Evolutionary conservation across 2,329 filamentous ascomycete species (phyloP).

Genomic region (Neurospora sp.): DNA sequence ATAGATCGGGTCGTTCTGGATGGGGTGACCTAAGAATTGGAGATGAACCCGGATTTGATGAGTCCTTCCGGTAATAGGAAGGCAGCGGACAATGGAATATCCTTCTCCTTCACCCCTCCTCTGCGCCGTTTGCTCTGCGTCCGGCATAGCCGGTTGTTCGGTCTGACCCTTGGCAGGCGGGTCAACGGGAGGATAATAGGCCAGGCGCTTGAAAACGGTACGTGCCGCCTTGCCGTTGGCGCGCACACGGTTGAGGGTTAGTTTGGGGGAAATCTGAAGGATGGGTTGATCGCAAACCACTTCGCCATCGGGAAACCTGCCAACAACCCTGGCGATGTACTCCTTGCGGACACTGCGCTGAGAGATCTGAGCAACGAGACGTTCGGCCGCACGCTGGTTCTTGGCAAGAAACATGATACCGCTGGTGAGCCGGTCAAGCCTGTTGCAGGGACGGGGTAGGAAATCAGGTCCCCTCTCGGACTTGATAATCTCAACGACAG

Average conservation of each 20-base stretch:
- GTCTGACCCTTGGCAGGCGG: conserved; percentile 1
- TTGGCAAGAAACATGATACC: conserved; percentile 99
- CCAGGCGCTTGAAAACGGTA: conserved; percentile 84
- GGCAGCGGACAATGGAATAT: conserved; percentile 90
- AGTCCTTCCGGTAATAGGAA: conserved; percentile 86
- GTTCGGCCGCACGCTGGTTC: conserved; percentile 67
- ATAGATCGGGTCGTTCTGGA: conserved; percentile 96
- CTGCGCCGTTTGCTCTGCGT: conserved; percentile 2
- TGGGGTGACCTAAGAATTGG: conserved; percentile 88
- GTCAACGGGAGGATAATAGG: conserved; percentile 66
- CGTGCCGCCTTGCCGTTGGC: conserved; percentile 83
- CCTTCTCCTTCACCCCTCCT: conserved; percentile 50
- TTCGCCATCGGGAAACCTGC: conserved; percentile 84
- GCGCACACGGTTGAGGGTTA: conserved; percentile 88
- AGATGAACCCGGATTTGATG: conserved; percentile 93
- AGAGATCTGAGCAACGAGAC: conserved; percentile 66
- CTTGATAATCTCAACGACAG: conserved; percentile 85
- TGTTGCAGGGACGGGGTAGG: conserved; percentile 66
- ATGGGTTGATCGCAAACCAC: conserved; percentile 91
- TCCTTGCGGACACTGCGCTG: conserved; percentile 84
- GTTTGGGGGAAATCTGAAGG: conserved; percentile 85
- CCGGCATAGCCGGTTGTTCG: conserved; percentile 10
- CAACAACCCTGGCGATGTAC: conserved; percentile 84
- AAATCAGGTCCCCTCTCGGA: conserved; percentile 54
- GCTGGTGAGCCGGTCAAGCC: conserved; percentile 87